Conservation (phyloP, 208 protist genomes). For the Novymonas esmeraldas region DNA sequence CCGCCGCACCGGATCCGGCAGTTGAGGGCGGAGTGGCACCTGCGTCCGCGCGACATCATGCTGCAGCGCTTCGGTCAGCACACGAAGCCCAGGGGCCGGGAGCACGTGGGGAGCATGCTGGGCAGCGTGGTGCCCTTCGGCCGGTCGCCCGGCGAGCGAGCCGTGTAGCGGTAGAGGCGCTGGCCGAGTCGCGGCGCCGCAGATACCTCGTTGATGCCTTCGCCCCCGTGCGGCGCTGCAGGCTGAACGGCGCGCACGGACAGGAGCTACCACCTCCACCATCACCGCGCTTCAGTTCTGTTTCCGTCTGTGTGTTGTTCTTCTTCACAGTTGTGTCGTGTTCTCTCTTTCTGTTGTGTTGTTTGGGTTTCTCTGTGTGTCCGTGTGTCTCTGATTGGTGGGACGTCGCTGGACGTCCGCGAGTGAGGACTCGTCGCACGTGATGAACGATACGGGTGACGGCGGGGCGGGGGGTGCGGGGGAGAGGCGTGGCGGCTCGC, state of each 20-base stretch:
- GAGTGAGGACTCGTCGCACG: too few species aligned
- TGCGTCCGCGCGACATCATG: conserved; percentile 75
- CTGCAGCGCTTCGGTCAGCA: conserved; percentile 80
- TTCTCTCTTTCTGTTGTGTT: not conserved
- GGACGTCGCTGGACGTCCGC: too few species aligned
- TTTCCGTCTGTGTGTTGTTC: not conserved
- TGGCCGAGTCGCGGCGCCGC: too few species aligned
- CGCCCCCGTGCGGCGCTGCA: too few species aligned
- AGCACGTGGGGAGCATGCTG: conserved; percentile 74
- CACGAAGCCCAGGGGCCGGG: conserved; percentile 37
- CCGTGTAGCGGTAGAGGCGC: conserved; percentile 51
- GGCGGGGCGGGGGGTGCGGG: too few species aligned
- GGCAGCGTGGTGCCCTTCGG: conserved; percentile 85
- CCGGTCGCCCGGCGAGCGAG: conserved; percentile 65
- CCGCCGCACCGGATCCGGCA: conserved; percentile 74
- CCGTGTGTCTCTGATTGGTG: too few species aligned
- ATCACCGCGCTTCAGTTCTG: too few species aligned
- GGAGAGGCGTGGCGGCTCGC: too few species aligned
- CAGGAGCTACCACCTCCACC: too few species aligned
- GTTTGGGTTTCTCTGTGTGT: not conserved
- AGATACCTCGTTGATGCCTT: too few species aligned
- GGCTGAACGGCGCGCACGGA: too few species aligned
- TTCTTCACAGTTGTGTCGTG: conserved; percentile 7
- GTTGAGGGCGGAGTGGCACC: conserved; percentile 66
- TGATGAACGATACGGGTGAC: too few species aligned